Conservation (phyloP, 2,329 filamentous ascomycete species). For the Ophiostoma pallidulum region DNA sequence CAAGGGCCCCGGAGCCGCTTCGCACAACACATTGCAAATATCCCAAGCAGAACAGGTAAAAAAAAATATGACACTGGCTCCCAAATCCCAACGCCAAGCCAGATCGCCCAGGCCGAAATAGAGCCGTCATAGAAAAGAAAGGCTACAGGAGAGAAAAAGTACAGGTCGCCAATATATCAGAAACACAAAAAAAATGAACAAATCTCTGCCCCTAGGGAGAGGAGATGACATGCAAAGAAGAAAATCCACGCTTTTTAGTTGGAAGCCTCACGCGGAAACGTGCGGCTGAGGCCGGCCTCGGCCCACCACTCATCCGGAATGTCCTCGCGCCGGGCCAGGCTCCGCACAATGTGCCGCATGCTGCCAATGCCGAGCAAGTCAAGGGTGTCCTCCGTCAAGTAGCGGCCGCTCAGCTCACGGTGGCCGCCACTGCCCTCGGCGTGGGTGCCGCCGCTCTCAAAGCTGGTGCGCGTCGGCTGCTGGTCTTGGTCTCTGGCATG, state of each 20-base stretch:
- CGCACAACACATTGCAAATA: too few species aligned
- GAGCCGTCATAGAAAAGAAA: too few species aligned
- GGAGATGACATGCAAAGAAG: too few species aligned
- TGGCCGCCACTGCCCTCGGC: slow-evolving; percentile 21
- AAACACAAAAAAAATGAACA: neutral
- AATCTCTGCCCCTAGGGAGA: too few species aligned
- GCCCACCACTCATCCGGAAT: slow-evolving; percentile 80
- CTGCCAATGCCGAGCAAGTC: slow-evolving; percentile 39
- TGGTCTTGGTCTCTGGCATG: neutral
- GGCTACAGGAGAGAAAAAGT: too few species aligned
- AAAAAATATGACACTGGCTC: too few species aligned
- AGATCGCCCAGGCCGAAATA: too few species aligned
- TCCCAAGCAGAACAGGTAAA: too few species aligned
- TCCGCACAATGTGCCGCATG: slow-evolving; percentile 64
- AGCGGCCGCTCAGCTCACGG: slow-evolving; percentile 14
- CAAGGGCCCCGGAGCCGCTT: too few species aligned
- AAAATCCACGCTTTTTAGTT: neutral
- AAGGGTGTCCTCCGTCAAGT: slow-evolving; percentile 21
- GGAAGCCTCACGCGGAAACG: slow-evolving; percentile 34
- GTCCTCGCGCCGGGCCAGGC: slow-evolving; percentile 60
- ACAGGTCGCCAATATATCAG: too few species aligned
- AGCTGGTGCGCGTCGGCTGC: neutral
- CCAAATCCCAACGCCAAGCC: too few species aligned
- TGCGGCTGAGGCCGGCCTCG: slow-evolving; percentile 56
- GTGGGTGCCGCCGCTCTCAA: neutral